Conservation (phyloP, 1,284 basidiomycete species). For the Chalciporus sp. region DNA sequence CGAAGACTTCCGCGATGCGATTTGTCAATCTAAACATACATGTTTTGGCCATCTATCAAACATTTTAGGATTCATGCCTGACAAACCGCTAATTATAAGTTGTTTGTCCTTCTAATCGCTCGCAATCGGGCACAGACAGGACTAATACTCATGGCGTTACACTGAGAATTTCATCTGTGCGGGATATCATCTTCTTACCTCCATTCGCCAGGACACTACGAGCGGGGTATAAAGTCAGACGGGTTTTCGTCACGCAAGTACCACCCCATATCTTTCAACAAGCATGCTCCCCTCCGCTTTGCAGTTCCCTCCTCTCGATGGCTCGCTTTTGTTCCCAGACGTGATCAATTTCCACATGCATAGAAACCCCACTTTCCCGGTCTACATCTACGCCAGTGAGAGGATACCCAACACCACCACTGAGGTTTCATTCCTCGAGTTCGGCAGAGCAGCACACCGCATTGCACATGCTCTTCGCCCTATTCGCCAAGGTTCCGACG, state of each 20-base stretch:
- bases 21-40: no score
- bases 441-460: conserved; percentile 38
- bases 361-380: conserved; percentile 26
- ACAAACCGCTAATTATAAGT: no score
- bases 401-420: conserved; percentile 2
- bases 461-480: conserved; percentile 33
- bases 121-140: no score
- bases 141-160: no score
- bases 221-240: neutral
- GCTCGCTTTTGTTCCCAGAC: conserved; percentile 25
- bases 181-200: neutral
- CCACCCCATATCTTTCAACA: neutral
- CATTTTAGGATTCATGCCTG: no score
- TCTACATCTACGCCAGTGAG: conserved; percentile 24
- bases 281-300: conserved; percentile 12
- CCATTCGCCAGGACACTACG: neutral
- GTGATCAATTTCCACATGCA: conserved; percentile 35
- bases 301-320: conserved; percentile 28
- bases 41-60: no score
- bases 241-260: neutral
- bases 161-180: no score
- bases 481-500: conserved; percentile 24
- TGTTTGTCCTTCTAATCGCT: no score
- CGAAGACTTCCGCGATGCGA: no score
- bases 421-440: conserved; percentile 32